Evolutionary conservation across 805 yeast genomes (phyloP).

Genomic region (Isabelozyma gotoi): DNA sequence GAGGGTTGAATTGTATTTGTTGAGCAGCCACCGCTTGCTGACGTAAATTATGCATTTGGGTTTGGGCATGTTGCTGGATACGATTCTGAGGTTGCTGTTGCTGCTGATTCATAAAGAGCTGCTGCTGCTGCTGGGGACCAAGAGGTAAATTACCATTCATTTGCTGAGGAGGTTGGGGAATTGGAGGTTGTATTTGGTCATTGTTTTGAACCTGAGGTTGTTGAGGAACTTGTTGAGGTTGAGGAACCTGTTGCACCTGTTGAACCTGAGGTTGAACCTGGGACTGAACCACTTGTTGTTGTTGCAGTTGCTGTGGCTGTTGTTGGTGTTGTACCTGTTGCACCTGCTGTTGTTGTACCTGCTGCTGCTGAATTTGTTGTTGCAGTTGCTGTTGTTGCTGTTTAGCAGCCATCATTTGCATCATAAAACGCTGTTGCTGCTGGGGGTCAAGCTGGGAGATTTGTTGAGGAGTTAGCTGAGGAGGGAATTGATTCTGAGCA

Average conservation of each 20-base stretch:
- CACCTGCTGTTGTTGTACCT: slow-evolving; percentile 7
- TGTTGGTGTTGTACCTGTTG: slow-evolving; percentile 5
- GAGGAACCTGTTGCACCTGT: neutral
- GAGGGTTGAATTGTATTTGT: slow-evolving; percentile 11
- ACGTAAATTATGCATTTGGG: slow-evolving; percentile 50
- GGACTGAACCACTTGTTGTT: slow-evolving; percentile 5
- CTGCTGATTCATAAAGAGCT: slow-evolving; percentile 4
- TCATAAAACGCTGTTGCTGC: slow-evolving; percentile 17
- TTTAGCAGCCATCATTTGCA: slow-evolving; percentile 10
- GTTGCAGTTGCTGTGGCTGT: slow-evolving; percentile 6
- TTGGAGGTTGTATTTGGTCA: slow-evolving; percentile 1
- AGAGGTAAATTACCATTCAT: slow-evolving; percentile 3
- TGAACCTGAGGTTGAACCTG: slow-evolving; percentile 4
- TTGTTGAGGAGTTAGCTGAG: slow-evolving; percentile 29
- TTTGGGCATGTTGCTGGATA: slow-evolving; percentile 48
- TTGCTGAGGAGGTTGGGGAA: slow-evolving; percentile 2
- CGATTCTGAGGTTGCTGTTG: slow-evolving; percentile 20
- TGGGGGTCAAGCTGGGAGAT: slow-evolving; percentile 23
- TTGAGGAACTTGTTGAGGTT: slow-evolving; percentile 5
- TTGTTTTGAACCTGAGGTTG: slow-evolving; percentile 1
- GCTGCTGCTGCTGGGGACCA: slow-evolving; percentile 10
- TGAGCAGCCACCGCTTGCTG: slow-evolving; percentile 41
- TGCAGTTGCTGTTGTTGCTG: slow-evolving; percentile 18
- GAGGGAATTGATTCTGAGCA: slow-evolving; percentile 14
- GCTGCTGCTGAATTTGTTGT: slow-evolving; percentile 10